These are phyloP conservation scores for Neurospora tetrasperma DNA, from an alignment of 495 filamentous ascomycete species.

Conservation along the genomic window DNA sequence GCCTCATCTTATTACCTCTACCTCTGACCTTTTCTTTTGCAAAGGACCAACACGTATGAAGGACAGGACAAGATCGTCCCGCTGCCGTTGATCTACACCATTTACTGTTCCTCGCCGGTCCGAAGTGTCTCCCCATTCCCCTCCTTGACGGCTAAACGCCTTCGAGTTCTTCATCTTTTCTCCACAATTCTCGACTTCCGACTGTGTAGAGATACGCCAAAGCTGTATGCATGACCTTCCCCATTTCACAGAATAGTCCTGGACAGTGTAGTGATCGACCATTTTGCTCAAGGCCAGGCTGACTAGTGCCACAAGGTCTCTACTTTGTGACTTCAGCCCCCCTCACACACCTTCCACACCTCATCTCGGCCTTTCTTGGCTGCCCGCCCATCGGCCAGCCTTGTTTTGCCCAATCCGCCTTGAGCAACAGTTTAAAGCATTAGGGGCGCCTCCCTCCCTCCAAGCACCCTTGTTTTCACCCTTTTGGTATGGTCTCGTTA, in stretches of 20 bases:
- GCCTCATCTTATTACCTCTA: not conserved
- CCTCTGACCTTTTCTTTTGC: not conserved
- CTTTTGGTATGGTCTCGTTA: slow-evolving; percentile 30
- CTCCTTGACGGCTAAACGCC: not conserved
- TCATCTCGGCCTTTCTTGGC: slow-evolving; percentile 5
- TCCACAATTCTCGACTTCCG: not conserved
- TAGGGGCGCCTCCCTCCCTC: slow-evolving; percentile 3
- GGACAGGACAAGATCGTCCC: not conserved
- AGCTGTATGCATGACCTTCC: not conserved
- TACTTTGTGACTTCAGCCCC: not conserved
- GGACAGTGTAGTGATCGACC: not conserved
- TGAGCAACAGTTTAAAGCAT: slow-evolving; percentile 8
- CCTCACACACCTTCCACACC: not conserved
- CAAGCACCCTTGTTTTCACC: slow-evolving; percentile 2
- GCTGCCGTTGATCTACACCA: not conserved
- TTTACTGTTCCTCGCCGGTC: not conserved
- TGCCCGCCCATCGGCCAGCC: not conserved
- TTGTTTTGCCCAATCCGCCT: not conserved
- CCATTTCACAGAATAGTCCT: not conserved
- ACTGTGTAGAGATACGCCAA: not conserved
- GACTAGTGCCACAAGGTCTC: slow-evolving; percentile 5
- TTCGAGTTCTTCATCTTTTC: not conserved
- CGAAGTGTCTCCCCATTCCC: not conserved
- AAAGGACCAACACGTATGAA: not conserved
- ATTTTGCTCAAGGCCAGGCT: not conserved